phyloP scores from a whole-genome alignment of 139 green algal species.

The Mesotaenium endlicherianum region DNA sequence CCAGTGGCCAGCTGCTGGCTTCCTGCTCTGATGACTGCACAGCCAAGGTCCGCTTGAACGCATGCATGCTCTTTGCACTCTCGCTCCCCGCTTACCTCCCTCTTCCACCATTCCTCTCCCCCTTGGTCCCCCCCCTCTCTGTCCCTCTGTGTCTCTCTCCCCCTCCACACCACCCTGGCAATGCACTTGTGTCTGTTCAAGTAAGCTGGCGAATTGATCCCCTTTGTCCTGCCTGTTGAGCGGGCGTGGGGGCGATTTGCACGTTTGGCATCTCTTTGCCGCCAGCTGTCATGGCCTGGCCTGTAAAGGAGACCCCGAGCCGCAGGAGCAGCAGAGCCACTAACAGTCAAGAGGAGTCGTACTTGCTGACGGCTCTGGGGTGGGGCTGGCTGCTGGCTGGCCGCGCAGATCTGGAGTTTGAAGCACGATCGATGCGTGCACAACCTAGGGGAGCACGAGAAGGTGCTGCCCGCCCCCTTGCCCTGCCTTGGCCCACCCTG shows the following conservation, averaged over 20 bases:
- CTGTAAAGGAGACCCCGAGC: too few species aligned
- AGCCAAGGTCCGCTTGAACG: conserved; percentile 69
- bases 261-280: too few species aligned
- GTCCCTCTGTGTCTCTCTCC: neutral
- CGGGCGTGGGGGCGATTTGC: too few species aligned
- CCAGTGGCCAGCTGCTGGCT: conserved; percentile 73
- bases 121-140: neutral
- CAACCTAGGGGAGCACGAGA: conserved; percentile 69
- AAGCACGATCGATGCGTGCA: conserved; percentile 62
- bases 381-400: too few species aligned
- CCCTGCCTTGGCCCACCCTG: too few species aligned
- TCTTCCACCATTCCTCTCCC: neutral
- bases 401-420: conserved; percentile 52
- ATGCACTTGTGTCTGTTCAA: neutral
- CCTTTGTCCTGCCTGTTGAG: too few species aligned
- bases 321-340: too few species aligned
- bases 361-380: too few species aligned
- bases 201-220: too few species aligned
- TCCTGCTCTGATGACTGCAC: conserved; percentile 85
- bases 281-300: too few species aligned
- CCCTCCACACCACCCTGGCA: neutral
- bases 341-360: too few species aligned
- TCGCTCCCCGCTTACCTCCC: neutral
- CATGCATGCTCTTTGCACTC: neutral
- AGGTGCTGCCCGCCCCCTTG: conserved; percentile 36